phyloP scores from a whole-genome alignment of 2,329 filamentous ascomycete genomes.

The Colletotrichum cordylinicola region DNA sequence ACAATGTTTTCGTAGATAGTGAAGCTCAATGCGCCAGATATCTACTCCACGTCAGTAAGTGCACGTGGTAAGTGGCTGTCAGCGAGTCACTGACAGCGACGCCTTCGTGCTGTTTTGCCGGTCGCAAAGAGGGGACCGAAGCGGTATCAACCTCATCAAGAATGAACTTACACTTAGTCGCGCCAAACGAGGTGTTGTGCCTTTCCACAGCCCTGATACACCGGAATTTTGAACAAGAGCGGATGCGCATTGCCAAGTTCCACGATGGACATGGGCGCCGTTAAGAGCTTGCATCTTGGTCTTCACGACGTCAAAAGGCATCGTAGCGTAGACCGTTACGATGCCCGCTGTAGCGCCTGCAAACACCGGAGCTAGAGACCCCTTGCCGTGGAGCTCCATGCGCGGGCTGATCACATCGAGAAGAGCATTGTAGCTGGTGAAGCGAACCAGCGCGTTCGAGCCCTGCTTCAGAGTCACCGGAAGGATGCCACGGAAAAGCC shows the following conservation, averaged over 20 bases:
- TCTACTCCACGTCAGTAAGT: background rate
- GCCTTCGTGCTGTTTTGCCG: background rate
- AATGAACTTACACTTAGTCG: background rate
- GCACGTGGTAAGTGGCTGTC: background rate
- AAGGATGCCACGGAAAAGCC: constrained; percentile 24
- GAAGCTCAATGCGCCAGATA: background rate
- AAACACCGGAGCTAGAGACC: constrained; percentile 9
- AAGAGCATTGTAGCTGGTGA: constrained; percentile 26
- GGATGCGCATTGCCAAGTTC: background rate
- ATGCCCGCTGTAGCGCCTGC: constrained; percentile 25
- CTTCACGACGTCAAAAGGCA: constrained; percentile 31
- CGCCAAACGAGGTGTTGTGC: background rate
- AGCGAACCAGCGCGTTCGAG: constrained; percentile 28
- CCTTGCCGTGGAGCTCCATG: background rate
- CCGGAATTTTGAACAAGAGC: background rate
- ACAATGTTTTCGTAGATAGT: background rate
- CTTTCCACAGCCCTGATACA: background rate
- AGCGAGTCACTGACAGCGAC: background rate
- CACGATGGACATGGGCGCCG: background rate
- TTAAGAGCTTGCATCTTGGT: constrained; percentile 24
- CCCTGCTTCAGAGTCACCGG: constrained; percentile 27
- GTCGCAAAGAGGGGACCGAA: background rate
- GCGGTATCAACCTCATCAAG: background rate
- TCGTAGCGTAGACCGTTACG: constrained; percentile 26
- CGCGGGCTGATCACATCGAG: constrained; percentile 14